A percentile compares a stretch with the other conserved stretches of the same genome.
Evolutionary conservation across 2,329 filamentous ascomycete species (phyloP).

Genomic region (Westerdykella aurantiaca): DNA sequence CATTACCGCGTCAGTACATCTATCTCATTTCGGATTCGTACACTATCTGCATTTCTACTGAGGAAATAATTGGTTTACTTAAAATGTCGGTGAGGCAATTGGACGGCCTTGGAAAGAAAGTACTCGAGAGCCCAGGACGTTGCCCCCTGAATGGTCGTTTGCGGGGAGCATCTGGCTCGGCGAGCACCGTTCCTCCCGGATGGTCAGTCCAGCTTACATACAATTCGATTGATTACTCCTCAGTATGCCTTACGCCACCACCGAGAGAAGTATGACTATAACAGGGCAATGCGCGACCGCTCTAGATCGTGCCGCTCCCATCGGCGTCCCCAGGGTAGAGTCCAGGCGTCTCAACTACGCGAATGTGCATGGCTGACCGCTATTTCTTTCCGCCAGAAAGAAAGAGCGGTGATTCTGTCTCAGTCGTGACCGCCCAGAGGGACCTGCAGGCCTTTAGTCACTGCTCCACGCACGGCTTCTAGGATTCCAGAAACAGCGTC

Average conservation of each 20-base stretch:
- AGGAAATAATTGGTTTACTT: conserved; percentile 12
- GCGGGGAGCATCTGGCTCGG: conserved; percentile 9
- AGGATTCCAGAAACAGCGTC: too few species aligned
- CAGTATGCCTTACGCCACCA: too few species aligned
- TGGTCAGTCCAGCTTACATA: too few species aligned
- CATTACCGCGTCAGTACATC: conserved; percentile 11
- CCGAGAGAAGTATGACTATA: too few species aligned
- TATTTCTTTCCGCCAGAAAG: neutral
- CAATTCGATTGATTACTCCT: too few species aligned
- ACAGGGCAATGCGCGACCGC: too few species aligned
- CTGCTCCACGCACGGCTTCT: too few species aligned
- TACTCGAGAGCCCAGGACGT: conserved; percentile 19
- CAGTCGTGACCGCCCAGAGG: conserved; percentile 23
- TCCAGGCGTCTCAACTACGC: conserved; percentile 7
- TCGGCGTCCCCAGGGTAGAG: conserved; percentile 18
- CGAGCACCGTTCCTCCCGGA: conserved; percentile 6
- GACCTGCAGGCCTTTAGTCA: too few species aligned
- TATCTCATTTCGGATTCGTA: conserved; percentile 11
- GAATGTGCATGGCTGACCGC: conserved; percentile 10
- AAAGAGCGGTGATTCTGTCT: conserved; percentile 23
- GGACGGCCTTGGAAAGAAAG: conserved; percentile 1
- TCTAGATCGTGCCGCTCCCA: conserved; percentile 1
- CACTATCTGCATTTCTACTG: conserved; percentile 7
- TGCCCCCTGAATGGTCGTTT: conserved; percentile 3
- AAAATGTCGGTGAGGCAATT: conserved; percentile 13